A percentile compares a stretch with the other conserved stretches of the same genome.
phyloP scores from a whole-genome alignment of 139 green algal genomes.

The Auxenochlorella pyrenoidosa region DNA sequence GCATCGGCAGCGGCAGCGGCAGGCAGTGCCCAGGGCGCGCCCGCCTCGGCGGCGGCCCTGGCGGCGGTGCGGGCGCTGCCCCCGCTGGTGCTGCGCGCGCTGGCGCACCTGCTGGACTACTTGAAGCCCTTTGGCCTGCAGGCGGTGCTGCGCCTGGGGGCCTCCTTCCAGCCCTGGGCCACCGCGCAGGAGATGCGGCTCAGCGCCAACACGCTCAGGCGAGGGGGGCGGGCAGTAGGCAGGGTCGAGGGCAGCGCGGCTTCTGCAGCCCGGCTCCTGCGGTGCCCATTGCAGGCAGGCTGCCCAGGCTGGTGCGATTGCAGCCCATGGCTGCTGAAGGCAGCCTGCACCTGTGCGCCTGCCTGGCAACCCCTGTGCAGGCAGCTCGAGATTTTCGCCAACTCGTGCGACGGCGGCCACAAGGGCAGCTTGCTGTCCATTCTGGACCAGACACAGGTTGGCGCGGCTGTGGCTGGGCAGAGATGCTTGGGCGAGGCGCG shows the following conservation, averaged over 20 bases:
- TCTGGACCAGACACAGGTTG: conserved; percentile 74
- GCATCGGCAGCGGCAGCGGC: no score
- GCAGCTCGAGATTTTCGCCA: conserved; percentile 63
- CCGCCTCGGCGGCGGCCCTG: conserved; percentile 24
- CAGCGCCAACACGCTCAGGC: conserved; percentile 35
- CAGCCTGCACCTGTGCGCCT: no score
- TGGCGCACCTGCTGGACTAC: conserved; percentile 72
- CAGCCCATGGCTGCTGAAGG: no score
- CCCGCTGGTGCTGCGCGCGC: conserved; percentile 55
- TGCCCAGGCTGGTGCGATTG: no score
- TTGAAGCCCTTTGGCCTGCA: conserved; percentile 75
- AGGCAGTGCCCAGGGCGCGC: not conserved
- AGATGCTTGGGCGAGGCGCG: not conserved
- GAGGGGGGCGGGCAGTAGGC: not conserved
- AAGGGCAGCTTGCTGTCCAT: conserved; percentile 85
- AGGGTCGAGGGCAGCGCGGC: not conserved
- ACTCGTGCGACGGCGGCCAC: conserved; percentile 44
- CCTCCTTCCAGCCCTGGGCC: conserved; percentile 16
- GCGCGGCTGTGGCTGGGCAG: not conserved
- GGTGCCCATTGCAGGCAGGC: no score
- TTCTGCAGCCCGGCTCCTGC: not conserved
- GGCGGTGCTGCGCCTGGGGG: conserved; percentile 62
- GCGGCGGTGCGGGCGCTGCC: conserved; percentile 61
- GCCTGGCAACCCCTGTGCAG: not conserved
- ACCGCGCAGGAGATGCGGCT: conserved; percentile 18